Conservation (phyloP, 305 asterid species). For the Ajuga reptans region DNA sequence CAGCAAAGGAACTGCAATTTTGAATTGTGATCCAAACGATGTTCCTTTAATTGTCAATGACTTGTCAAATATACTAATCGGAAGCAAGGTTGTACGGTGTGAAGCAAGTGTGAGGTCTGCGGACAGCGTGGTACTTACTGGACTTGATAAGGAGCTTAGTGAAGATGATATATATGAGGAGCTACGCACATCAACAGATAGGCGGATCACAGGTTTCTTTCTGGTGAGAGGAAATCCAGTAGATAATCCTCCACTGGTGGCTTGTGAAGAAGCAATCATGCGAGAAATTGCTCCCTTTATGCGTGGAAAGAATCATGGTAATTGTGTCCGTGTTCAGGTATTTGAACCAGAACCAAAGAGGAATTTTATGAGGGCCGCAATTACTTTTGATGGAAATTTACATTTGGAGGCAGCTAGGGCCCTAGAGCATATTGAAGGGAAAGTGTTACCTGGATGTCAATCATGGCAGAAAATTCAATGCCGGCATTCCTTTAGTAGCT, state of each 20-base stretch:
- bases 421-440: constrained; percentile 66
- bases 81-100: constrained; percentile 33
- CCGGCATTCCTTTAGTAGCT: constrained; percentile 55
- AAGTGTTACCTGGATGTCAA: constrained; percentile 61
- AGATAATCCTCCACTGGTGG: constrained; percentile 42
- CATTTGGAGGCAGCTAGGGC: constrained; percentile 90
- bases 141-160: constrained; percentile 46
- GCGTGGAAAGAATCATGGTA: constrained; percentile 54
- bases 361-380: constrained; percentile 46
- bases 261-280: constrained; percentile 64
- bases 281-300: constrained; percentile 61
- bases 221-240: constrained; percentile 49
- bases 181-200: constrained; percentile 36
- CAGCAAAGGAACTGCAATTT: constrained; percentile 65
- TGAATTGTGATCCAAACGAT: constrained; percentile 53
- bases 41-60: constrained; percentile 41
- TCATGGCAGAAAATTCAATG: constrained; percentile 83
- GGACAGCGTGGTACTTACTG: constrained; percentile 38
- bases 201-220: constrained; percentile 43
- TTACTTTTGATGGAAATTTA: constrained; percentile 68
- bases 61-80: constrained; percentile 40
- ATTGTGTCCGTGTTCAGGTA: constrained; percentile 56
- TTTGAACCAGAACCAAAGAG: constrained; percentile 49
- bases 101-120: constrained; percentile 28
- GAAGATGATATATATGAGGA: constrained; percentile 49